A percentile compares a stretch with the other conserved stretches of the same genome.
These are phyloP conservation scores for Strigomonas galati DNA, from an alignment of 208 protist species.

Conservation along the genomic window DNA sequence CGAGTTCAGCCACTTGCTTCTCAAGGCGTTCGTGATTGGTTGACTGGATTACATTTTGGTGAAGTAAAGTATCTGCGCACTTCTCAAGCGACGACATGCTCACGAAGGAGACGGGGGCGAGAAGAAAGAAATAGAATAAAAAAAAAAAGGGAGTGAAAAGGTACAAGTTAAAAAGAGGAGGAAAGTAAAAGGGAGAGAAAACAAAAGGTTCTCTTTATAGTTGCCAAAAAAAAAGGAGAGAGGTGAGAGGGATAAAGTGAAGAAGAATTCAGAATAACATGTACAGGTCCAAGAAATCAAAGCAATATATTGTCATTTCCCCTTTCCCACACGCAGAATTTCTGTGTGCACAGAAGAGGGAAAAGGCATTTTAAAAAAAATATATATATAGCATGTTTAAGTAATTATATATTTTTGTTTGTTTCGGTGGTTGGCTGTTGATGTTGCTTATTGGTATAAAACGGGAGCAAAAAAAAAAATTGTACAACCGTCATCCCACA, in stretches of 20 bases:
- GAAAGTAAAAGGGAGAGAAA: slow-evolving; percentile 13
- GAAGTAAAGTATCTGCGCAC: slow-evolving; percentile 71
- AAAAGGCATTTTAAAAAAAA: too few relatives aligned
- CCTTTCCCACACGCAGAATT: not conserved
- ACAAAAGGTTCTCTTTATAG: not conserved
- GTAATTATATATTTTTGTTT: too few relatives aligned
- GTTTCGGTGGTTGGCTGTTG: not conserved
- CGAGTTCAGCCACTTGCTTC: slow-evolving; percentile 52
- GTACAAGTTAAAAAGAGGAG: not conserved
- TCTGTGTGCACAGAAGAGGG: too few relatives aligned
- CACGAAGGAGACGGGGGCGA: not conserved
- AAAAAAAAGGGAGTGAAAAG: slow-evolving; percentile 11
- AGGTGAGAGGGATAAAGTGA: not conserved
- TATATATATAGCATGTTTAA: too few relatives aligned
- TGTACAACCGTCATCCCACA: too few relatives aligned
- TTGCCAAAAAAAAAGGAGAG: not conserved
- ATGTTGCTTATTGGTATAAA: not conserved
- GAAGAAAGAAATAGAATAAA: slow-evolving; percentile 16
- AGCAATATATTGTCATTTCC: not conserved
- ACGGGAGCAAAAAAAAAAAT: not conserved
- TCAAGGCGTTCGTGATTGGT: slow-evolving; percentile 66
- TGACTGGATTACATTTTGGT: slow-evolving; percentile 67
- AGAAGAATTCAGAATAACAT: not conserved
- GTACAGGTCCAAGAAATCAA: not conserved
- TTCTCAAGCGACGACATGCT: slow-evolving; percentile 50